phyloP scores from a whole-genome alignment of 768 basidiomycete genomes.

The Boletellus emodensis region DNA sequence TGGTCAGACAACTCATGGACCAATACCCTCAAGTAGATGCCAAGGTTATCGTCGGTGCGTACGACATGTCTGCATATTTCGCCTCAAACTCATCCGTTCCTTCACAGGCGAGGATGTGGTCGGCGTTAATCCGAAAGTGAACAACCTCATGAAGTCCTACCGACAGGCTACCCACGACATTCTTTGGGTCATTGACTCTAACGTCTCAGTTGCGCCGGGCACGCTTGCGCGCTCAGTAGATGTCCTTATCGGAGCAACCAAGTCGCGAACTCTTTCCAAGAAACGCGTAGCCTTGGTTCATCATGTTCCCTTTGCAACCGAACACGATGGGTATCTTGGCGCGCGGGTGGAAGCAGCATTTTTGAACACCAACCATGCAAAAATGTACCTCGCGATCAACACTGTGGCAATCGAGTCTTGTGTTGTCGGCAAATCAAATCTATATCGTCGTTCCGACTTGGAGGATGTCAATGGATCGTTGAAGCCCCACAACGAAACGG shows the following conservation, averaged over 20 bases:
- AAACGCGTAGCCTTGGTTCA: slow-evolving; percentile 81
- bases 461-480: slow-evolving; percentile 68
- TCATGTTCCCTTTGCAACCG: slow-evolving; percentile 87
- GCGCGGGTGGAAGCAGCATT: slow-evolving; percentile 89
- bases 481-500: slow-evolving; percentile 37
- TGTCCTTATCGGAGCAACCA: slow-evolving; percentile 48
- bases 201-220: slow-evolving; percentile 71
- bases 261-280: slow-evolving; percentile 32
- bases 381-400: slow-evolving; percentile 97
- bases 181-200: slow-evolving; percentile 97
- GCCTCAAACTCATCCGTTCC: slow-evolving; percentile 1
- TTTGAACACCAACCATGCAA: slow-evolving; percentile 95
- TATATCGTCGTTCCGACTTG: slow-evolving; percentile 88
- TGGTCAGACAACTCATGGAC: slow-evolving; percentile 71
- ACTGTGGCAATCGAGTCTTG: slow-evolving; percentile 87
- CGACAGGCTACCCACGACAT: slow-evolving; percentile 79
- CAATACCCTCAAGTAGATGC: slow-evolving; percentile 77
- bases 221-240: slow-evolving; percentile 85
- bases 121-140: slow-evolving; percentile 96
- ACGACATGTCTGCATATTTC: not conserved
- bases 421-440: slow-evolving; percentile 93
- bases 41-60: slow-evolving; percentile 71
- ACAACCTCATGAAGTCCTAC: slow-evolving; percentile 89
- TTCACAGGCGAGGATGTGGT: slow-evolving; percentile 71
- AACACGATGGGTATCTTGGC: slow-evolving; percentile 67